Conservation (phyloP, 306 rosid genomes). For the Phaseolus lunatus region DNA sequence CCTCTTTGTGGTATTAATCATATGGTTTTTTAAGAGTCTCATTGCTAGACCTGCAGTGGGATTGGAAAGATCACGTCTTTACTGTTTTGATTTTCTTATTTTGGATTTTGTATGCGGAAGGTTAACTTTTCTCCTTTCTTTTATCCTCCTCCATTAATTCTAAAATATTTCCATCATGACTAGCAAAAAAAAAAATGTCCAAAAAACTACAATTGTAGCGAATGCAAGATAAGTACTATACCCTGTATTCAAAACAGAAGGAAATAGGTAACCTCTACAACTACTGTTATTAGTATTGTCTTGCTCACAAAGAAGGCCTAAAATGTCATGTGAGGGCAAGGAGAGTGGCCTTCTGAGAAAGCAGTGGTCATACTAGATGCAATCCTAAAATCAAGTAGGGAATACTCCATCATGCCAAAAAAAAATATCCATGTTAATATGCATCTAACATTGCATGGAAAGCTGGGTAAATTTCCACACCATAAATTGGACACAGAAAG, state of each 20-base stretch:
- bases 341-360: not conserved
- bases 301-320: not conserved
- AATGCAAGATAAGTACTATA: not conserved
- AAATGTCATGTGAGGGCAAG: not conserved
- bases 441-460: too few relatives aligned
- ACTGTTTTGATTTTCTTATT: not conserved
- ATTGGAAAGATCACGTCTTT: not conserved
- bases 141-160: not conserved
- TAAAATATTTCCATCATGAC: not conserved
- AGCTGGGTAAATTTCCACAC: too few relatives aligned
- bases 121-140: not conserved
- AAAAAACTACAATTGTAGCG: not conserved
- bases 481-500: too few relatives aligned
- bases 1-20: not conserved
- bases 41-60: not conserved
- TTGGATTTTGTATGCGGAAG: not conserved
- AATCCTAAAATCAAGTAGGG: too few relatives aligned
- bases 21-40: not conserved
- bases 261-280: not conserved
- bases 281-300: too few relatives aligned
- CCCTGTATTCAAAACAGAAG: not conserved
- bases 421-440: too few relatives aligned
- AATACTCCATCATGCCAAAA: too few relatives aligned
- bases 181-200: not conserved
- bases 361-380: too few relatives aligned